phyloP scores from a whole-genome alignment of 495 filamentous ascomycete species.

The Pseudotulostoma volvatum region DNA sequence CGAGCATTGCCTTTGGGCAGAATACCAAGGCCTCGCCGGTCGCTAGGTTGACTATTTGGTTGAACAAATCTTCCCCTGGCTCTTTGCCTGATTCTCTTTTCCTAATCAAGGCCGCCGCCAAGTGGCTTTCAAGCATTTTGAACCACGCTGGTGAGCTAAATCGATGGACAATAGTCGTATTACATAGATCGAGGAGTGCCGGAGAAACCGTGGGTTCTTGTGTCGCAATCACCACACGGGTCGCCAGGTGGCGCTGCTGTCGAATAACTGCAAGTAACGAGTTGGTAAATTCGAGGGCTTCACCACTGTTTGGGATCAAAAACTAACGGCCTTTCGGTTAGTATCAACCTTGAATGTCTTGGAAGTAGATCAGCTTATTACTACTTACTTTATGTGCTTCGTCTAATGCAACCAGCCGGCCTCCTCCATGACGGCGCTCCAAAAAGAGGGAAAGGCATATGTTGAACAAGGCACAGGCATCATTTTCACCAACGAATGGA shows the following conservation, averaged over 20 bases:
- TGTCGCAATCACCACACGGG: slow-evolving; percentile 53
- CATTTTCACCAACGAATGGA: slow-evolving; percentile 48
- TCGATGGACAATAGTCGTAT: slow-evolving; percentile 57
- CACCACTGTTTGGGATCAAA: slow-evolving; percentile 24
- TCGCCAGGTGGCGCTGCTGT: slow-evolving; percentile 51
- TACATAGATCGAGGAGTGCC: slow-evolving; percentile 50
- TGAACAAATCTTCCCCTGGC: slow-evolving; percentile 19
- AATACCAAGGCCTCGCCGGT: slow-evolving; percentile 46
- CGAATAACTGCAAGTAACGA: slow-evolving; percentile 47
- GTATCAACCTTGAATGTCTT: too few relatives aligned
- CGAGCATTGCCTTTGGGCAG: slow-evolving; percentile 37
- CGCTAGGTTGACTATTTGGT: slow-evolving; percentile 35
- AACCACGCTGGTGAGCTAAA: slow-evolving; percentile 62
- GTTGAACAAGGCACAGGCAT: slow-evolving; percentile 53
- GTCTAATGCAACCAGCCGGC: slow-evolving; percentile 39
- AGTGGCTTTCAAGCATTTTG: slow-evolving; percentile 38
- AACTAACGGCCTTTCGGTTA: slow-evolving; percentile 30
- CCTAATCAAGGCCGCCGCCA: slow-evolving; percentile 29
- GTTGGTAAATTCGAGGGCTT: slow-evolving; percentile 39
- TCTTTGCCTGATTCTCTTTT: slow-evolving; percentile 1
- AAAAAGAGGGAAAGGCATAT: slow-evolving; percentile 47
- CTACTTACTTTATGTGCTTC: slow-evolving; percentile 39
- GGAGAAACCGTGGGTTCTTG: slow-evolving; percentile 67
- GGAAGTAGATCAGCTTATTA: slow-evolving; percentile 1
- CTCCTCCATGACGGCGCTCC: slow-evolving; percentile 25